These are phyloP conservation scores for Populus hybrid DNA, from an alignment of 441 rosid genomes.

Conservation along the genomic window DNA sequence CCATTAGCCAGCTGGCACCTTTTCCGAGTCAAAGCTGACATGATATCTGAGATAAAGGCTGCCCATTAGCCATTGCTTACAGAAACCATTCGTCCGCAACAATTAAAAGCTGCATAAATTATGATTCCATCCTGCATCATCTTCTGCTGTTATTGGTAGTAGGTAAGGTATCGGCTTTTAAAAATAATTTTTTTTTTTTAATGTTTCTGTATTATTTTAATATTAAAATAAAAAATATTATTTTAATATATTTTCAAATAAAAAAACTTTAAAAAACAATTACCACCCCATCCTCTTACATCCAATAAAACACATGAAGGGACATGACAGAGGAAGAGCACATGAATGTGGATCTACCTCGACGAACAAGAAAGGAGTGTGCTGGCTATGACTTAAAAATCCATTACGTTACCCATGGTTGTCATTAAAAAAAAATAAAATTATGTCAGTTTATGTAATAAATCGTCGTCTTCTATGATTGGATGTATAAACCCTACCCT, in stretches of 20 bases:
- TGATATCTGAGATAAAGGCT: not conserved
- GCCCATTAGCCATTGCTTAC: not conserved
- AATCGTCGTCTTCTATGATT: too few relatives aligned
- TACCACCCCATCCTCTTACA: fast-evolving
- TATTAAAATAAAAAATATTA: too few relatives aligned
- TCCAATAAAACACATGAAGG: not conserved
- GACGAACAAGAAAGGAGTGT: not conserved
- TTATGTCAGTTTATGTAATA: too few relatives aligned
- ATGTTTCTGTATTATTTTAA: too few relatives aligned
- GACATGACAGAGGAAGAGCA: not conserved
- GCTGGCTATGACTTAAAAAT: not conserved
- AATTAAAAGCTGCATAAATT: not conserved
- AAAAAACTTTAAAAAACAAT: too few relatives aligned
- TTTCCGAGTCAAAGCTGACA: not conserved
- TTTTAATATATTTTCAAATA: too few relatives aligned
- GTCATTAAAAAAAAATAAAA: too few relatives aligned
- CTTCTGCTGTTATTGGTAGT: not conserved
- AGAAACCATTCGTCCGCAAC: not conserved
- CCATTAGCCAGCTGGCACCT: not conserved
- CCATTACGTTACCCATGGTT: too few relatives aligned
- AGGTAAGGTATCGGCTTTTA: not conserved
- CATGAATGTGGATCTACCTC: not conserved
- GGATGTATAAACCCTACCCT: too few relatives aligned
- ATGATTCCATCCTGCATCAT: not conserved
- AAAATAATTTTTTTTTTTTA: too few relatives aligned